Conservation (phyloP, 208 protist species). For the Phytomonas sp. region DNA sequence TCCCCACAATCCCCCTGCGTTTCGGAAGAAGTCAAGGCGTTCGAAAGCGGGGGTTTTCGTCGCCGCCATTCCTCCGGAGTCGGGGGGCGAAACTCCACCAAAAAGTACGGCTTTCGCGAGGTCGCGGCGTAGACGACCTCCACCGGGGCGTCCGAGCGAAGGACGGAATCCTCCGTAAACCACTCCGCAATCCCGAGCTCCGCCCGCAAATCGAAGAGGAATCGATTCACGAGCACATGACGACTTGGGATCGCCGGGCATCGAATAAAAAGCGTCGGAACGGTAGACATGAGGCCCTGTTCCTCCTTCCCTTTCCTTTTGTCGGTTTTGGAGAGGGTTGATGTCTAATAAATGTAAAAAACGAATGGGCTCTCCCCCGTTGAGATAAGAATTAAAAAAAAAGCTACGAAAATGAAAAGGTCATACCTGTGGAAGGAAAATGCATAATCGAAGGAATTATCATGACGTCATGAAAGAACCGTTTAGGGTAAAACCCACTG, state of each 20-base stretch:
- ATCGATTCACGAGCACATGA: conserved; percentile 67
- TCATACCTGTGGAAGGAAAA: no score
- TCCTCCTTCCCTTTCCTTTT: not conserved
- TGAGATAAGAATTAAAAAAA: no score
- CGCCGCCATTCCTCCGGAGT: conserved; percentile 25
- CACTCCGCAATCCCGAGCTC: conserved; percentile 31
- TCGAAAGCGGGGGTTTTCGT: no score
- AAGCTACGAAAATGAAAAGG: no score
- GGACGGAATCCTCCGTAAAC: conserved; percentile 16
- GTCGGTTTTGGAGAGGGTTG: no score
- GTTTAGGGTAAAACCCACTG: no score
- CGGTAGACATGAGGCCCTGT: not conserved
- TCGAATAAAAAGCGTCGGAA: conserved; percentile 61
- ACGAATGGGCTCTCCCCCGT: no score
- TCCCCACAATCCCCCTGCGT: no score
- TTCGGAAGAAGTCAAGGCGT: no score
- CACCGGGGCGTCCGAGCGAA: conserved; percentile 45
- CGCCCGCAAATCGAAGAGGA: conserved; percentile 39
- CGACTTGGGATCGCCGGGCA: conserved; percentile 42
- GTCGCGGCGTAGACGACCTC: conserved; percentile 58
- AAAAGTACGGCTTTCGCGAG: conserved; percentile 74
- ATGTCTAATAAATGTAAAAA: no score
- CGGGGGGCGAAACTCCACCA: conserved; percentile 65
- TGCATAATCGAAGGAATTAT: no score
- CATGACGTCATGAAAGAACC: no score